These are phyloP conservation scores for Vinca minor DNA, from an alignment of 257 asterid genomes.

Conservation along the genomic window DNA sequence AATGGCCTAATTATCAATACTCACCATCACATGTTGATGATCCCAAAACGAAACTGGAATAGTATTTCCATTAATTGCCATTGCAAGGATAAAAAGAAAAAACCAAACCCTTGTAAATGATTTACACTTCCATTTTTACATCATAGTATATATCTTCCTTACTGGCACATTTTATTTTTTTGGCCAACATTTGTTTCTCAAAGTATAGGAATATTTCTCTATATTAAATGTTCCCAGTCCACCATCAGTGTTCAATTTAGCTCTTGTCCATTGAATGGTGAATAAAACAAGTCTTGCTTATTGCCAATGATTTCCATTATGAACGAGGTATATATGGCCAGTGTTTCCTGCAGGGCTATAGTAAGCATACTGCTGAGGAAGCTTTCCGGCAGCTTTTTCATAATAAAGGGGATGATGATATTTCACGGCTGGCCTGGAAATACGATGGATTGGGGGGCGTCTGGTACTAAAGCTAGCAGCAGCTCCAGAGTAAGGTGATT, in stretches of 20 bases:
- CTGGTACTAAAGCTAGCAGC: slow-evolving; percentile 23
- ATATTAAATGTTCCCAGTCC: not conserved
- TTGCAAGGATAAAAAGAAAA: slow-evolving; percentile 31
- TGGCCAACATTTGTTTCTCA: slow-evolving; percentile 10
- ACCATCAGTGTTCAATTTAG: slow-evolving; percentile 1
- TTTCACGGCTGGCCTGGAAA: slow-evolving; percentile 31
- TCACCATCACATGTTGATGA: slow-evolving; percentile 29
- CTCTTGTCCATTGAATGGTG: not conserved
- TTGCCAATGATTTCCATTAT: slow-evolving; percentile 55
- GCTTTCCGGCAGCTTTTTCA: slow-evolving; percentile 30
- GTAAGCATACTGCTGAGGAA: slow-evolving; percentile 31
- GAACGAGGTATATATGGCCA: slow-evolving; percentile 35
- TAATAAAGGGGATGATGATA: slow-evolving; percentile 22
- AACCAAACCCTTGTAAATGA: slow-evolving; percentile 32
- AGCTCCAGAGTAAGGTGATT: slow-evolving; percentile 20
- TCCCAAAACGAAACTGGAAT: slow-evolving; percentile 23
- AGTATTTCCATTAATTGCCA: slow-evolving; percentile 21
- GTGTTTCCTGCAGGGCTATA: slow-evolving; percentile 27
- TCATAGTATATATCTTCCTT: slow-evolving; percentile 15
- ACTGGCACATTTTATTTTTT: not conserved
- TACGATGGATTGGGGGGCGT: slow-evolving; percentile 22
- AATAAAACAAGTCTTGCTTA: slow-evolving; percentile 19
- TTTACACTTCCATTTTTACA: slow-evolving; percentile 29
- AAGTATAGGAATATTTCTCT: not conserved
- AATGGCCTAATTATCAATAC: slow-evolving; percentile 2